Evolutionary conservation across 768 basidiomycete genomes (phyloP).

Genomic region (Leccinellum luteum): DNA sequence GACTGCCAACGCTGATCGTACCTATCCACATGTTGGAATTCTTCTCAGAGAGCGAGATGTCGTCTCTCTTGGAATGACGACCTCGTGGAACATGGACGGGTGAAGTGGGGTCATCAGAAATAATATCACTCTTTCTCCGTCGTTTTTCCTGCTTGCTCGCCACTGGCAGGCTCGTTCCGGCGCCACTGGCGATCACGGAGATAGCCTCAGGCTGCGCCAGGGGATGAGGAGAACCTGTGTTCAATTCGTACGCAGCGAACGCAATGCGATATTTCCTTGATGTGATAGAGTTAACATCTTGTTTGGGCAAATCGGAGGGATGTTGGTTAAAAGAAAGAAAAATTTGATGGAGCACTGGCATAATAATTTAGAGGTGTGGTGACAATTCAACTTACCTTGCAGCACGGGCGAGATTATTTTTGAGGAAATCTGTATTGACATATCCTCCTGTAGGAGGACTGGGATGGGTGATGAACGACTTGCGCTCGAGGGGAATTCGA

Average conservation of each 20-base stretch:
- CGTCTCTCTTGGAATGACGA: constrained; percentile 26
- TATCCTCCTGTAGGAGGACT: neutral
- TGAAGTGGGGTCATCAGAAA: neutral
- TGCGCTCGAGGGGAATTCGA: constrained; percentile 26
- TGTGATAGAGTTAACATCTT: neutral
- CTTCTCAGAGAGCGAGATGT: constrained; percentile 36
- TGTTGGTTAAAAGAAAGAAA: neutral
- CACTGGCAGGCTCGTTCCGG: neutral
- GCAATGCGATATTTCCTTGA: constrained; percentile 44
- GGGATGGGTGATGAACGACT: constrained; percentile 7
- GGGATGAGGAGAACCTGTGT: constrained; percentile 43
- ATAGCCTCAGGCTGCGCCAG: constrained; percentile 10
- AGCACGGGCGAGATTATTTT: constrained; percentile 13
- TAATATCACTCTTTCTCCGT: constrained; percentile 3
- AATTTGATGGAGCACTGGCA: neutral
- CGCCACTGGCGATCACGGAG: constrained; percentile 4
- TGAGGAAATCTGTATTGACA: constrained; percentile 12
- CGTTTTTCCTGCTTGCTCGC: constrained; percentile 5
- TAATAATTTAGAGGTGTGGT: too few relatives aligned
- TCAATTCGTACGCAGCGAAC: constrained; percentile 42
- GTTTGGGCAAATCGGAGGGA: neutral
- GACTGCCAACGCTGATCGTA: constrained; percentile 46
- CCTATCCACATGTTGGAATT: constrained; percentile 45
- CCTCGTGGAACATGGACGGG: constrained; percentile 1
- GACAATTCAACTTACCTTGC: too few relatives aligned